Base-by-base conservation (phyloP, 169 alveolate genomes). In the Fabrea salina region DNA sequence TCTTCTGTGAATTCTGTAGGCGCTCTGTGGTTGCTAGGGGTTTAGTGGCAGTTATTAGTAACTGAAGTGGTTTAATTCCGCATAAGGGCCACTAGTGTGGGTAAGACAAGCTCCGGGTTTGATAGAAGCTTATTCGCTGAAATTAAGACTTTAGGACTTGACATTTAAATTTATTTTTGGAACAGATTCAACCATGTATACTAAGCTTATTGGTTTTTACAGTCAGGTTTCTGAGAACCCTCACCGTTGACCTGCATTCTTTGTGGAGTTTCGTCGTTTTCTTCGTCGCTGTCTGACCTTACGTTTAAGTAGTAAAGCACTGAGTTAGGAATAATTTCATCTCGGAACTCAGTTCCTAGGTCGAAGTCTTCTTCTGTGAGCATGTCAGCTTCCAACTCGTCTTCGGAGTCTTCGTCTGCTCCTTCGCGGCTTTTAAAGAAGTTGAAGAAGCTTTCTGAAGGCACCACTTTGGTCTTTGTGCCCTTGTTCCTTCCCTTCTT, bases 321-420 rank as follows among this genome's bases (percentile, higher is more conserved):
- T 13, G 74, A 47, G 39, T 61, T 61, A 32, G 74, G 74, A 37
- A 61, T 61, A 27, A 61, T 25, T 30, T 61, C 74, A 61, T 61
- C 74, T 61, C 74, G 32, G 13, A 61, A 30, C 74, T 61, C 74
- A 61, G 25, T 33, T 8, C 41, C 74, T 1, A 37, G 8, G 8
- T 61, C 49, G n/a, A 33, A 32, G 11, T 61, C 74, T 8, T 61
- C 74, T 37, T 61, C 74, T n/a, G 39, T 33, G 22, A 16, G 19
- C 8, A n/a, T 51, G 8, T 61, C 74, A 13, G 32, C 74, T 2
- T 16, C n/a, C n/a, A 16, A 16, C 13, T 61, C 74, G 25, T 22
- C 51, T 8, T 32, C 49, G 1, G 16, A 47, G 2, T 61, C 74
- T 33, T 61, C 74, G 13, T 61, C 74, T n/a, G 32, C 74, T 32